Conservation (phyloP, 352 stramenopile species). For the Albugo candida region DNA sequence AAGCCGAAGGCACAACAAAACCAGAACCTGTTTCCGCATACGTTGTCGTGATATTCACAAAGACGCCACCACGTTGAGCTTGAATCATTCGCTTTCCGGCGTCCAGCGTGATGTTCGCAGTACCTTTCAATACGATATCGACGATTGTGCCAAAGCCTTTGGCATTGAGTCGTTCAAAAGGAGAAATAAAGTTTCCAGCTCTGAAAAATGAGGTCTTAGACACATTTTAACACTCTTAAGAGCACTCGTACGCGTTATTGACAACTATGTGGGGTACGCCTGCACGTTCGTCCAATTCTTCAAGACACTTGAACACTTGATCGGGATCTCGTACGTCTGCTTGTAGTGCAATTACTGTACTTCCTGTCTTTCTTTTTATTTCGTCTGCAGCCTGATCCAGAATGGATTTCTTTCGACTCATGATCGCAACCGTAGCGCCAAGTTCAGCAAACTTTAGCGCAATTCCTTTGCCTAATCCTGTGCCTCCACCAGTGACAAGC, state of each 20-base stretch:
- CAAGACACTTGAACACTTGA: constrained; percentile 72
- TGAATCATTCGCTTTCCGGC: constrained; percentile 63
- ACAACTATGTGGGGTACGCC: constrained; percentile 62
- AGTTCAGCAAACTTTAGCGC: constrained; percentile 84
- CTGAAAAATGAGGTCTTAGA: constrained; percentile 16
- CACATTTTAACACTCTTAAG: background rate
- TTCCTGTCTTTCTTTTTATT: constrained; percentile 44
- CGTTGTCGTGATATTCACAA: constrained; percentile 95
- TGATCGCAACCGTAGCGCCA: constrained; percentile 85
- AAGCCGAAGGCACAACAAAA: constrained; percentile 88
- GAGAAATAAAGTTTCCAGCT: constrained; percentile 90
- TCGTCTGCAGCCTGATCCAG: constrained; percentile 69
- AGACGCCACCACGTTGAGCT: constrained; percentile 54
- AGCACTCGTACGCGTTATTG: constrained; percentile 33
- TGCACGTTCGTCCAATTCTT: constrained; percentile 38
- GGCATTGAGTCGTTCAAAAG: constrained; percentile 77
- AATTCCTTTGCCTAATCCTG: constrained; percentile 88
- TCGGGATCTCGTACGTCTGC: constrained; percentile 81
- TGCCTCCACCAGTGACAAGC: constrained; percentile 89
- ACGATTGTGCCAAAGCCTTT: constrained; percentile 94
- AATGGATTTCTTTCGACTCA: constrained; percentile 84
- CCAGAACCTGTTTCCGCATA: constrained; percentile 87
- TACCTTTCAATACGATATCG: constrained; percentile 86
- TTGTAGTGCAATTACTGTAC: constrained; percentile 37
- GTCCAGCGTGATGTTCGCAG: constrained; percentile 66